A percentile compares a stretch with the other conserved stretches of the same genome.
Conservation (phyloP, 805 yeast species). For the Wickerhamomyces bisporus region DNA sequence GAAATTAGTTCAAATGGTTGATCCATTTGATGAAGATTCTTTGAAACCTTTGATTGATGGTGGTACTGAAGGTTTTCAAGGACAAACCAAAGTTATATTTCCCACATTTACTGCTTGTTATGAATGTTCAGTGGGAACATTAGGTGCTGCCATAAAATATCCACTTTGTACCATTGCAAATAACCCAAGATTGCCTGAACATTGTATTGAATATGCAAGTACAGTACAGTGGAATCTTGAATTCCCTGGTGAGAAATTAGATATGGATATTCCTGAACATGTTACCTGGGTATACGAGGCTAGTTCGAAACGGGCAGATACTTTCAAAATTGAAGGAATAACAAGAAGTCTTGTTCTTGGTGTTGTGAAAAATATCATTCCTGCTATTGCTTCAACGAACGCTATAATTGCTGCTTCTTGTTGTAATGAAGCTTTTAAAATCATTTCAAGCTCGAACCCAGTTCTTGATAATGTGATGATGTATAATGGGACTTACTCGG, state of each 20-base stretch:
- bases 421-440: constrained; percentile 79
- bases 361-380: constrained; percentile 86
- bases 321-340: constrained; percentile 66
- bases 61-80: constrained; percentile 92
- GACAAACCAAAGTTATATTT: constrained; percentile 81
- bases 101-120: constrained; percentile 88
- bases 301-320: constrained; percentile 54
- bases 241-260: constrained; percentile 45
- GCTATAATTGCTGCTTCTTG: constrained; percentile 88
- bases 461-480: constrained; percentile 72
- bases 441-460: constrained; percentile 67
- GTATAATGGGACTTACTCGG: constrained; percentile 79
- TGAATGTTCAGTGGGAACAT: constrained; percentile 81
- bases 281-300: constrained; percentile 55
- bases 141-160: constrained; percentile 56
- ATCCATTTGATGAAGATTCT: constrained; percentile 39
- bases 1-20: constrained; percentile 59
- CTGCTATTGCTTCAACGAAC: constrained; percentile 91
- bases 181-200: constrained; percentile 91
- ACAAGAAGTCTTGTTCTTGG: constrained; percentile 72
- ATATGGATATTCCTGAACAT: constrained; percentile 64
- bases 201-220: constrained; percentile 88
- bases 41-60: constrained; percentile 81
- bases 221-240: constrained; percentile 65
- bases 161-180: constrained; percentile 95